phyloP scores from a whole-genome alignment of 768 basidiomycete genomes.

The Amanita thiersii region DNA sequence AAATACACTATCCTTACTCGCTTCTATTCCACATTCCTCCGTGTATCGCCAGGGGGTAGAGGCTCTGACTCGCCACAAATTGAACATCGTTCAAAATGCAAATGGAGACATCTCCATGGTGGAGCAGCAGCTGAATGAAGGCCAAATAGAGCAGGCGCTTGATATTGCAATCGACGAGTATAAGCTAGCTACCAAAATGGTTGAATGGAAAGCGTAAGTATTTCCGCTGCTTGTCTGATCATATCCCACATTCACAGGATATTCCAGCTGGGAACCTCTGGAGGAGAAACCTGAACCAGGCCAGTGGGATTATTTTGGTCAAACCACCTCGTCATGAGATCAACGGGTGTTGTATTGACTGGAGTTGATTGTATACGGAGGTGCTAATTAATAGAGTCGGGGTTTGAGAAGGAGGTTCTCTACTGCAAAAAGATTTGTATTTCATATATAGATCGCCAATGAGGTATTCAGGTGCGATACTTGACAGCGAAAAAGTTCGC shows the following conservation, averaged over 20 bases:
- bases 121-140: slow-evolving; percentile 74
- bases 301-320: slow-evolving; percentile 84
- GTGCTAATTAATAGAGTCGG: not conserved
- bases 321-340: slow-evolving; percentile 29
- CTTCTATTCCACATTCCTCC: slow-evolving; percentile 68
- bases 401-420: too few species aligned
- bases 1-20: slow-evolving; percentile 62
- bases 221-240: slow-evolving; percentile 2
- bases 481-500: slow-evolving; percentile 47
- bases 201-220: slow-evolving; percentile 95
- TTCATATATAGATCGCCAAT: too few species aligned
- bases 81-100: slow-evolving; percentile 62
- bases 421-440: too few species aligned
- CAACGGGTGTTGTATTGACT: not conserved
- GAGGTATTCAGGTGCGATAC: too few species aligned
- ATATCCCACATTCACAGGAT: slow-evolving; percentile 10
- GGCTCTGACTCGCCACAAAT: slow-evolving; percentile 73
- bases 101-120: slow-evolving; percentile 57
- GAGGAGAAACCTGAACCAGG: slow-evolving; percentile 73
- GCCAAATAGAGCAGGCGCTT: slow-evolving; percentile 82
- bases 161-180: slow-evolving; percentile 80
- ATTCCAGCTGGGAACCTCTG: slow-evolving; percentile 77
- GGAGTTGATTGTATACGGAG: not conserved
- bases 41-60: slow-evolving; percentile 88
- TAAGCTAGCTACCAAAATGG: slow-evolving; percentile 67